Evolutionary conservation across 495 filamentous ascomycete genomes (phyloP).

Genomic region (Trichoderma reesei): DNA sequence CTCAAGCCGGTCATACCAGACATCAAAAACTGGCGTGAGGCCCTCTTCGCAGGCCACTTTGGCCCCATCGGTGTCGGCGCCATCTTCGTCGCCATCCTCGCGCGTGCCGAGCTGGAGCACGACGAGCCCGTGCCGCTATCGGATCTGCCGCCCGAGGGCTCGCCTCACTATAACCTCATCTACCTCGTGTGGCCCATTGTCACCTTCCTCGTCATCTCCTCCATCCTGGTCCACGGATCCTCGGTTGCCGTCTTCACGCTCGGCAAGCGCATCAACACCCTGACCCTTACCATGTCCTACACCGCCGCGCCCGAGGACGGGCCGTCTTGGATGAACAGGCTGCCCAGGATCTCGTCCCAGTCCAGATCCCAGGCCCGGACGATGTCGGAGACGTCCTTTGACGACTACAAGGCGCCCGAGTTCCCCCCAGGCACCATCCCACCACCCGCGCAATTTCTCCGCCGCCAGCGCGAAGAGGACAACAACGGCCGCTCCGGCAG

Average conservation of each 20-base stretch:
- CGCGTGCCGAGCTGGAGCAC: slow-evolving; percentile 76
- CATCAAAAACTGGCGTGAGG: slow-evolving; percentile 97
- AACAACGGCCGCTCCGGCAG: slow-evolving; percentile 40
- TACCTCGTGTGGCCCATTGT: slow-evolving; percentile 92
- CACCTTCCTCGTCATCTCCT: slow-evolving; percentile 85
- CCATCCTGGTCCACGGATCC: slow-evolving; percentile 92
- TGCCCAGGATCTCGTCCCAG: slow-evolving; percentile 80
- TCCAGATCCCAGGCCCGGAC: slow-evolving; percentile 80
- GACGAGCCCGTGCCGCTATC: slow-evolving; percentile 59
- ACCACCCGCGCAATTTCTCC: slow-evolving; percentile 69
- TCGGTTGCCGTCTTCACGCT: slow-evolving; percentile 98
- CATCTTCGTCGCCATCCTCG: slow-evolving; percentile 89
- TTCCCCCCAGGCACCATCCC: slow-evolving; percentile 69
- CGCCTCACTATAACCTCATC: slow-evolving; percentile 58
- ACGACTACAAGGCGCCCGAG: slow-evolving; percentile 50
- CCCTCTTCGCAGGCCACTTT: slow-evolving; percentile 95
- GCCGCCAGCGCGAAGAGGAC: slow-evolving; percentile 72
- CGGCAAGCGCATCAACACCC: slow-evolving; percentile 95
- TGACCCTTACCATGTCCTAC: slow-evolving; percentile 92
- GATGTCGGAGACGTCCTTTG: slow-evolving; percentile 41
- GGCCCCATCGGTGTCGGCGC: slow-evolving; percentile 97
- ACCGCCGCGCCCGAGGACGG: slow-evolving; percentile 83
- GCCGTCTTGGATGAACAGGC: slow-evolving; percentile 85
- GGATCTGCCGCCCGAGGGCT: slow-evolving; percentile 42
- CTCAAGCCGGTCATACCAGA: slow-evolving; percentile 93